A percentile compares a stretch with the other conserved stretches of the same genome.
phyloP scores from a whole-genome alignment of 495 filamentous ascomycete genomes.

The Penicillium mononematosum region DNA sequence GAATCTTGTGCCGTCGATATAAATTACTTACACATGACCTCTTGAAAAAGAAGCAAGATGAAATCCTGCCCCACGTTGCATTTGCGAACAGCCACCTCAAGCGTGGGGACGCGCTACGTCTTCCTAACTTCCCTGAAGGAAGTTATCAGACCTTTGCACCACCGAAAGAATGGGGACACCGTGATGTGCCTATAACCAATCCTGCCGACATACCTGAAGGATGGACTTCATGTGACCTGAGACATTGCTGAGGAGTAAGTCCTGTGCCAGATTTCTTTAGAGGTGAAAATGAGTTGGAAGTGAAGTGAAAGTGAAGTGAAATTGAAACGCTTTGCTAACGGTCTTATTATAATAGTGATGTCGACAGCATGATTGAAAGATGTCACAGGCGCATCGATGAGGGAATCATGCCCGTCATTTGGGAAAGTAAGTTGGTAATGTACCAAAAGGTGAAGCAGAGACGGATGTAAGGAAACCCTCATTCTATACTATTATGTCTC shows the following conservation, averaged over 20 bases:
- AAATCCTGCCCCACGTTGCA: not conserved
- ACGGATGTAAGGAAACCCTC: not conserved
- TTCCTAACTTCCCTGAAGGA: not conserved
- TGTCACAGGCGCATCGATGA: not conserved
- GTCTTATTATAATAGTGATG: not conserved
- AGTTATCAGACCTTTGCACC: not conserved
- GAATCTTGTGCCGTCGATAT: not conserved
- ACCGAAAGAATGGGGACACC: not conserved
- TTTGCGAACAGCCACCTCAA: not conserved
- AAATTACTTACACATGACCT: not conserved
- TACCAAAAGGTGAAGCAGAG: not conserved
- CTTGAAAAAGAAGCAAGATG: not conserved
- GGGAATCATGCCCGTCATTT: not conserved
- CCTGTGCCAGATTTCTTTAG: not conserved
- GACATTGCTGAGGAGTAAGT: not conserved
- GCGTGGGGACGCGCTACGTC: not conserved
- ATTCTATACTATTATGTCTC: not conserved
- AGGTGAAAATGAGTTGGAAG: no score
- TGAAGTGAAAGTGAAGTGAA: no score
- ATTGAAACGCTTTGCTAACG: not conserved
- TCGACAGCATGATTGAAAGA: not conserved
- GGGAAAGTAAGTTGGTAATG: not conserved
- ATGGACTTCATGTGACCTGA: not conserved
- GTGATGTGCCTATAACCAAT: not conserved
- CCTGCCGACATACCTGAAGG: not conserved